These are phyloP conservation scores for Fusarium paranaense DNA, from an alignment of 2,329 filamentous ascomycete species.

Conservation along the genomic window DNA sequence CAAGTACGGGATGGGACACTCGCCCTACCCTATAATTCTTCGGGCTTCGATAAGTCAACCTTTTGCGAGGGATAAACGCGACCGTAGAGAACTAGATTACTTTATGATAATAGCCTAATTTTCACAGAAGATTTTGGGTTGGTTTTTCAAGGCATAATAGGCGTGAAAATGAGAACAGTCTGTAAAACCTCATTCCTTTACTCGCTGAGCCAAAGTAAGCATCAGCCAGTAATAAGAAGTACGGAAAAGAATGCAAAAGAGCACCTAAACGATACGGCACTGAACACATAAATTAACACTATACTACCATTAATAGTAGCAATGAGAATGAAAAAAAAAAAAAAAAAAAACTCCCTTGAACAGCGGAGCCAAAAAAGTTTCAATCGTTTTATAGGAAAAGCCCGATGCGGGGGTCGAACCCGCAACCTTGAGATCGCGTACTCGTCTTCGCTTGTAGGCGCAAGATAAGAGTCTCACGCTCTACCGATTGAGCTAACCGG, in stretches of 20 bases:
- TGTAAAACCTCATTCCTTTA: too few species aligned
- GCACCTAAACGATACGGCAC: not conserved
- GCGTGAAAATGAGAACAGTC: not conserved
- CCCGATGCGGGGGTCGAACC: slow-evolving; percentile 63
- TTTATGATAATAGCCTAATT: not conserved
- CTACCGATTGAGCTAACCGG: slow-evolving; percentile 57
- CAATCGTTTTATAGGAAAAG: slow-evolving; percentile 47
- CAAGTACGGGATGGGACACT: not conserved
- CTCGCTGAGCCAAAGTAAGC: too few species aligned
- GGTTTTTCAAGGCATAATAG: not conserved
- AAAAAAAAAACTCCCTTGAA: not conserved
- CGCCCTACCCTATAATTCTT: not conserved
- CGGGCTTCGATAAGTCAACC: not conserved
- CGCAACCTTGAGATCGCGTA: slow-evolving; percentile 65
- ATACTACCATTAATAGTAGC: not conserved
- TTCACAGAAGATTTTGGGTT: not conserved
- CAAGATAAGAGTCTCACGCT: slow-evolving; percentile 73
- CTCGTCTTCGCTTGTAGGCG: slow-evolving; percentile 14
- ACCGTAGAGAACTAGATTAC: not conserved
- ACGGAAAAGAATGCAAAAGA: not conserved
- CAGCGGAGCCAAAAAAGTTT: not conserved
- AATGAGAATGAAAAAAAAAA: not conserved
- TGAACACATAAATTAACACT: not conserved
- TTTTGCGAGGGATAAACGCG: not conserved
- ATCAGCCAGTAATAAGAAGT: not conserved